Conservation (phyloP, 805 yeast genomes). For the Lipomyces sp. region DNA sequence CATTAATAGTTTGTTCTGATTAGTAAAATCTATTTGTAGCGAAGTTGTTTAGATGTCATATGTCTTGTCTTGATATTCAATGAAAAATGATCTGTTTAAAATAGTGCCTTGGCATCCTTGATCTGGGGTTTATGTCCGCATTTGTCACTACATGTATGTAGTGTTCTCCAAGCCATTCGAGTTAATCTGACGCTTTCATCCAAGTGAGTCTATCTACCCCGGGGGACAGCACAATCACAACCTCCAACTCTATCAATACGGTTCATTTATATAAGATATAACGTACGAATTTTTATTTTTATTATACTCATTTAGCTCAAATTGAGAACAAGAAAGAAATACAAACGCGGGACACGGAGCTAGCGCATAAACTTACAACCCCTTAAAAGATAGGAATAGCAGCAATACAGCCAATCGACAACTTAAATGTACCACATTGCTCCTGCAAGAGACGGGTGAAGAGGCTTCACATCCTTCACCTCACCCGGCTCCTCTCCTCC, state of each 20-base stretch:
- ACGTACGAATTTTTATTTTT: background rate
- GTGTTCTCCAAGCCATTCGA: no score
- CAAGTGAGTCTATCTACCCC: no score
- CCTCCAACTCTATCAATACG: no score
- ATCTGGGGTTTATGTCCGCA: no score
- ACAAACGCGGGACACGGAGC: background rate
- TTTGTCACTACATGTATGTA: no score
- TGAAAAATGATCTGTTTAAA: no score
- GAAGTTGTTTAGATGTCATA: background rate
- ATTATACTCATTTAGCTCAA: background rate
- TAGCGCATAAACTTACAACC: background rate
- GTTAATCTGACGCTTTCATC: no score
- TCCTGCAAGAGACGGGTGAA: conserved; percentile 18
- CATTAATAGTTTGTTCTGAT: conserved; percentile 1
- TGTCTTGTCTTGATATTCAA: background rate
- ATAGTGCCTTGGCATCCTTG: no score
- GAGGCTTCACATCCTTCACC: conserved; percentile 11
- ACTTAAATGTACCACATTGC: conserved; percentile 20
- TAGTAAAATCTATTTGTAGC: background rate
- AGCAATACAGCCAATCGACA: background rate
- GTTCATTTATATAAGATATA: no score
- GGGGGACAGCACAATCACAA: no score
- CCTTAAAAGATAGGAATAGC: background rate
- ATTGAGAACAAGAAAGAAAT: background rate
- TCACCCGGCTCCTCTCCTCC: conserved; percentile 6